Evolutionary conservation across 75 land plant genomes (phyloP), one percentile per base, ranked within the genome.

Genomic region (Selaginella moellendorffii): DNA sequence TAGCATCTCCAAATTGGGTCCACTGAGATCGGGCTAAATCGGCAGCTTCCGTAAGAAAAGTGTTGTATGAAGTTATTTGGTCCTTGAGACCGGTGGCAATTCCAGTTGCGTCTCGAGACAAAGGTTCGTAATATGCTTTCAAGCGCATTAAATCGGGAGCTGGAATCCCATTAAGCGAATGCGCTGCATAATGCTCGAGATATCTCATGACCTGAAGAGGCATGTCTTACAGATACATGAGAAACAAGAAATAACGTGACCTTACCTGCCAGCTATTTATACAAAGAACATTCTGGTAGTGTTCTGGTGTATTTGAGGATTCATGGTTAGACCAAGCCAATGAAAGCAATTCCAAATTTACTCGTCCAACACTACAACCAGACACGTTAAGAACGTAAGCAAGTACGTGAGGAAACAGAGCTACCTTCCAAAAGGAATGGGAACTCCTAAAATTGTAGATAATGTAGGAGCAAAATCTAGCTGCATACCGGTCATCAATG

Each of bases 361-460:
- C 87, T 54, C 66, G 82, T 19, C 99, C 99, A 77, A 90, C 75
- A 75, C 96, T 90, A 36, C 46, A 36, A 5, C 14, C 46, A 36
- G 14, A 36, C 5, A 5, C 46, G 14, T 5, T 36, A 36, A 5
- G 14, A 5, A 36, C 46, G 14, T 36, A 36, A 36, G 46, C 46
- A 36, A 5, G 14, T 1, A 14, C 63, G 26, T 24, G 2, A 12
- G 17, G 26, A 27, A 2, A 66, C 24, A 8, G 8, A 53, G 1
- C 62, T 69, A 88, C 98, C 98, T 93, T 78, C 98, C 98, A 79
- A 79, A 92, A 53, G 98, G 98, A 72, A 88, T 79, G 2, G 98
- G 95, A 52, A 93, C 62, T 27, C 90, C 98, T 72, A 93, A 74
- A 28, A 93, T 70, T 22, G 95, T 79, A 26, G 98, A 69, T 24